Percentiles rank a stretch among this genome's conserved stretches.
Evolutionary conservation across 2,329 filamentous ascomycete species (phyloP).

Genomic region (Phyllosticta citrichinensis): DNA sequence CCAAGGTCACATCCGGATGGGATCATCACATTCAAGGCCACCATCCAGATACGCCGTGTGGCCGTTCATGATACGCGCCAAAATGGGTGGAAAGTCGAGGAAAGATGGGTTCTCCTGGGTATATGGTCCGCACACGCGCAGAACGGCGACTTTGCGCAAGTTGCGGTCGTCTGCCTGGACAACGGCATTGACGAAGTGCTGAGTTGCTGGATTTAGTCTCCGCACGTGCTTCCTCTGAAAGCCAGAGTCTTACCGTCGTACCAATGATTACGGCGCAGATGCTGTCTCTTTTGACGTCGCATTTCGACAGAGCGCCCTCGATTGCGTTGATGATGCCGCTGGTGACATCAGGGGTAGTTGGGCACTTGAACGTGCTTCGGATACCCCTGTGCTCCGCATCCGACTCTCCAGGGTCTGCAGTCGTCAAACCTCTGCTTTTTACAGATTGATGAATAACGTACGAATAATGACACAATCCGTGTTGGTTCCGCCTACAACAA

Average conservation of each 20-base stretch:
- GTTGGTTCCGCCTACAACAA: background rate
- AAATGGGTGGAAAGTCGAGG: slow-evolving; percentile 43
- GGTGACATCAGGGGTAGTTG: slow-evolving; percentile 30
- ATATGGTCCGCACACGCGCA: slow-evolving; percentile 46
- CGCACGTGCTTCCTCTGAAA: no score
- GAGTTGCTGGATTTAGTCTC: background rate
- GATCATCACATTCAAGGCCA: background rate
- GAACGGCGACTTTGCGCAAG: slow-evolving; percentile 42
- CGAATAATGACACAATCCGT: background rate
- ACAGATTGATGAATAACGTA: background rate
- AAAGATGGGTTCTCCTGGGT: slow-evolving; percentile 42
- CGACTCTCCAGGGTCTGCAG: background rate
- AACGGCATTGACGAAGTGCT: slow-evolving; percentile 49
- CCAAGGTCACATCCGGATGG: slow-evolving; percentile 17
- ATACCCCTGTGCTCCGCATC: background rate
- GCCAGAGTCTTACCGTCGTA: slow-evolving; percentile 29
- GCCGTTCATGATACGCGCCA: slow-evolving; percentile 37
- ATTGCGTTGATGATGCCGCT: slow-evolving; percentile 31
- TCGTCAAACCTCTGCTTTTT: background rate
- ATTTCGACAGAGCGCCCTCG: slow-evolving; percentile 24
- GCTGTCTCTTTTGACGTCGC: slow-evolving; percentile 12
- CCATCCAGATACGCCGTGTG: slow-evolving; percentile 35
- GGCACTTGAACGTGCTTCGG: slow-evolving; percentile 25
- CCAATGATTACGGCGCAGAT: slow-evolving; percentile 12
- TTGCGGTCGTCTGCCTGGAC: slow-evolving; percentile 43